Conservation (phyloP, 805 yeast genomes). For the Sugiyamaella chiloensis region DNA sequence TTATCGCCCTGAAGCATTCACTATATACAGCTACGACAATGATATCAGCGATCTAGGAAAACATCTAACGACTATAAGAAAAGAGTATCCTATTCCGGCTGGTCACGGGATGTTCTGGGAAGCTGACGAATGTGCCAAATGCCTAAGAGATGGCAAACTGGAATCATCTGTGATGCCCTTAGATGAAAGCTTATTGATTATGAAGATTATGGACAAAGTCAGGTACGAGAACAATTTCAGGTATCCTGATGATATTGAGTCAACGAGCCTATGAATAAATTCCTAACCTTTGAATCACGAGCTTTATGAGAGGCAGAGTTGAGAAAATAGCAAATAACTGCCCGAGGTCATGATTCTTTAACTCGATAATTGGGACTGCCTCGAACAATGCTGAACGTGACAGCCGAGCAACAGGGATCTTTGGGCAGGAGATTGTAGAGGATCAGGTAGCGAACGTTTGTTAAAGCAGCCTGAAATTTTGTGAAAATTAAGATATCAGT, state of each 20-base stretch:
- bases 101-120: conserved; percentile 52
- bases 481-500: no score
- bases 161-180: conserved; percentile 41
- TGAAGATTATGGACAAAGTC: conserved; percentile 48
- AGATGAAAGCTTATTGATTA: conserved; percentile 46
- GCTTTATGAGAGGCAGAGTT: no score
- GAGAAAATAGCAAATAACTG: no score
- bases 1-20: conserved; percentile 23
- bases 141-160: conserved; percentile 39
- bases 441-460: no score
- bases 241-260: conserved; percentile 42
- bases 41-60: conserved; percentile 6
- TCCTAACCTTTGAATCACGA: no score
- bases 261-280: no score
- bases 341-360: no score
- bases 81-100: conserved; percentile 18
- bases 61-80: conserved; percentile 1
- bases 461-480: no score
- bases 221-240: conserved; percentile 44
- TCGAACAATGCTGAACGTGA: no score
- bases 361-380: no score
- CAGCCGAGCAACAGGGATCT: no score
- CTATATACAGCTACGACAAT: conserved; percentile 15
- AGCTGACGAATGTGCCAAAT: conserved; percentile 52
- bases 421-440: no score